Conservation (phyloP, 202 grass and related monocot genomes). For the Zoysia matrella region DNA sequence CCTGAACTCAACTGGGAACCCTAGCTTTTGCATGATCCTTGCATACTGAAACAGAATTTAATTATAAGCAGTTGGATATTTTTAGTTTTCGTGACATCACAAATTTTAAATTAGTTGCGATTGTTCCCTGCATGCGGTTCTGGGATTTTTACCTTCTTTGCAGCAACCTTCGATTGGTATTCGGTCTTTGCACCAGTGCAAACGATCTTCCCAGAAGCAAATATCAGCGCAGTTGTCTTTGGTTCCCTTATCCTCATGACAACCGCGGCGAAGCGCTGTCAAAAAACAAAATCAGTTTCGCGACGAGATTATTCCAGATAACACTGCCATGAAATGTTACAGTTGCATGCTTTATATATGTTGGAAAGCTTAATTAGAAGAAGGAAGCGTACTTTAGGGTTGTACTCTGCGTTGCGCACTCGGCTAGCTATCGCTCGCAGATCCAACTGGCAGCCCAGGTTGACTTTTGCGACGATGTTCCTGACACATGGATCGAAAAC, state of each 20-base stretch:
- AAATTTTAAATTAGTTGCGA: not conserved
- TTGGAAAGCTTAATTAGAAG: not conserved
- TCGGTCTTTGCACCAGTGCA: conserved; percentile 84
- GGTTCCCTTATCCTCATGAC: conserved; percentile 97
- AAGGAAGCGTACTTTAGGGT: conserved; percentile 5
- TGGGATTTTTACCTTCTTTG: conserved; percentile 62
- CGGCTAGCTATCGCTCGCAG: conserved; percentile 8
- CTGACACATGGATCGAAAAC: not conserved
- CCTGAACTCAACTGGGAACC: conserved; percentile 28
- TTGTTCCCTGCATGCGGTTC: not conserved
- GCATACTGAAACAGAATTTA: conserved; percentile 24
- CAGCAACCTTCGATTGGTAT: conserved; percentile 69
- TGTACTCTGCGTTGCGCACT: conserved; percentile 35
- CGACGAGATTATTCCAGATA: not conserved
- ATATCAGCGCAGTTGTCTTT: conserved; percentile 91
- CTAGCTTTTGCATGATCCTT: conserved; percentile 29
- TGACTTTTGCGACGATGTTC: conserved; percentile 36
- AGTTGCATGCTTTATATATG: not conserved
- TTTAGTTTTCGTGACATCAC: not conserved
- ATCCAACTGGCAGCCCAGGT: conserved; percentile 28
- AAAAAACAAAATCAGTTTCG: conserved; percentile 2
- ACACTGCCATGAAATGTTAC: not conserved
- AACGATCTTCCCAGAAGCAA: conserved; percentile 97
- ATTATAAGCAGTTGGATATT: not conserved
- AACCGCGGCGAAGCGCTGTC: conserved; percentile 87